phyloP scores from a whole-genome alignment of 768 basidiomycete species.

The Phlebiopsis gigantea region DNA sequence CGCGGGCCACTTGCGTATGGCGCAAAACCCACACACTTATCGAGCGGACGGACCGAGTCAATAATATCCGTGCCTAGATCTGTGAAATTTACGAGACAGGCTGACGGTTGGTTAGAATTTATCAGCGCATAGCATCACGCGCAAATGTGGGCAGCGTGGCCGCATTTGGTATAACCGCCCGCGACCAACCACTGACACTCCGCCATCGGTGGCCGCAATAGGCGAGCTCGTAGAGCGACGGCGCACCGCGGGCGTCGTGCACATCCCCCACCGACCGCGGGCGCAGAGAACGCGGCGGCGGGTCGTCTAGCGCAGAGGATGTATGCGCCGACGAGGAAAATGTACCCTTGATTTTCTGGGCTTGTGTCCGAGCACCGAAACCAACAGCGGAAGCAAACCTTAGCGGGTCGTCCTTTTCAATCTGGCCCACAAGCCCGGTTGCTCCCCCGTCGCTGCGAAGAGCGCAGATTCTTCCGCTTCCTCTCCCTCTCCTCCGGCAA shows the following conservation, averaged over 20 bases:
- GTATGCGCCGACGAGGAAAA: conserved; percentile 5
- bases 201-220: neutral
- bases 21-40: too few relatives aligned
- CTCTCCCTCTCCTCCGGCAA: conserved; percentile 14
- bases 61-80: neutral
- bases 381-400: conserved; percentile 32
- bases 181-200: conserved; percentile 2
- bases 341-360: conserved; percentile 20
- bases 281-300: neutral
- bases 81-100: neutral
- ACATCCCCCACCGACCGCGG: neutral
- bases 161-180: conserved; percentile 12
- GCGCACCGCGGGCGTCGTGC: neutral
- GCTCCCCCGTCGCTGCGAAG: conserved; percentile 12
- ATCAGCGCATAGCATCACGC: neutral
- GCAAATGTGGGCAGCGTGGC: conserved; percentile 2
- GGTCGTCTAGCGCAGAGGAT: neutral
- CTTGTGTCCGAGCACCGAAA: conserved; percentile 16
- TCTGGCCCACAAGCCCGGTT: conserved; percentile 9
- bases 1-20: too few relatives aligned
- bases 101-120: neutral
- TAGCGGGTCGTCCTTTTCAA: conserved; percentile 23
- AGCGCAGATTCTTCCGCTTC: conserved; percentile 11
- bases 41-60: too few relatives aligned
- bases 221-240: neutral